Evolutionary conservation across 805 yeast species (phyloP), one percentile per base, ranked within the genome.

Genomic region (Teunomyces tritomae): DNA sequence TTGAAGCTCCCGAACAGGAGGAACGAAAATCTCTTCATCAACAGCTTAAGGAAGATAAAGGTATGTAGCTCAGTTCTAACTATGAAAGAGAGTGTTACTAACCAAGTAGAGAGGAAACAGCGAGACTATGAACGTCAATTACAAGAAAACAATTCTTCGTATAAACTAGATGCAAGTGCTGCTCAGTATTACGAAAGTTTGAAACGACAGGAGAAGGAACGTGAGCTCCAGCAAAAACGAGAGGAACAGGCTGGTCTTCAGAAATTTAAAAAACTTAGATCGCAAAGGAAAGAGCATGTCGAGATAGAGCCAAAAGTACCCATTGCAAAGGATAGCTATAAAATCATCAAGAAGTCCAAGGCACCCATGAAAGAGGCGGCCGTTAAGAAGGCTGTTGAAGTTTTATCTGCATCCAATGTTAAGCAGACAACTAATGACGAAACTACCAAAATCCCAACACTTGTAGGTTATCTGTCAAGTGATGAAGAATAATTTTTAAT

Each of bases 11-110:
- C 24, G 57, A 54, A 10, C 55, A 51, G 14, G 50, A 54, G 6
- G 65, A 62, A 39, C 57, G 79, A 20, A 73, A 72, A 55, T 63
- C 77, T 3, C 56, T 76, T 10, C 65, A 64, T 11, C 73, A 74
- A 17, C 81, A 76, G 55, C 53, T 76, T 24, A 59, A 63, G 29
- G 76, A 71, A 41, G 64, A 69, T 44, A 62, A 70, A 59, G 68
- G 73, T 67, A 61, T 45, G 73, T 65, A 11, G 8, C 10, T 8
- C 4, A 14, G 3, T 11, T 11, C 5, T 11, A 13, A 5, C 28
- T 20, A 6, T 17, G 5, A n/a, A 5, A 7, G 24, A 20, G 6
- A 3, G 24, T 20, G 24, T 20, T 49, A 51, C 64, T 58, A 56
- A 58, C 61, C 16, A 27, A 43, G 1, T 53, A 70, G 65, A 64